Percentiles rank a stretch among this genome's conserved stretches.
phyloP scores from a whole-genome alignment of 1,284 basidiomycete species.

The Moesziomyces antarcticus region DNA sequence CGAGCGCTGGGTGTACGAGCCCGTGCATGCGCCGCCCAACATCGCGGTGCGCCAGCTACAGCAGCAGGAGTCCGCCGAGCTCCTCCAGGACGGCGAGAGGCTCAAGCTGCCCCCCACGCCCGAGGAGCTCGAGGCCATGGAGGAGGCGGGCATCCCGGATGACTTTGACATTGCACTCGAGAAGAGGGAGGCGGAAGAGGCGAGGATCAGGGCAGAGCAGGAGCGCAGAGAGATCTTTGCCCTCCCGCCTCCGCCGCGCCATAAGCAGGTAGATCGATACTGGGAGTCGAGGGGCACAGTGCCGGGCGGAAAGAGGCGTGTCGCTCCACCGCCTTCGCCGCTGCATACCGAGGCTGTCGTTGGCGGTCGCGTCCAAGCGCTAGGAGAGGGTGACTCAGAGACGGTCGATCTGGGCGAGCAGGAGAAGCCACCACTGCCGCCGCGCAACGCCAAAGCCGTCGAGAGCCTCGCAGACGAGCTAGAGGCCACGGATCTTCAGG shows the following conservation, averaged over 20 bases:
- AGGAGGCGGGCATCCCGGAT: conserved; percentile 62
- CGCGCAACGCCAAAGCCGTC: neutral
- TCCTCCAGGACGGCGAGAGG: conserved; percentile 61
- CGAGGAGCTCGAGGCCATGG: conserved; percentile 63
- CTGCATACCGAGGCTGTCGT: conserved; percentile 1
- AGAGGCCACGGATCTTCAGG: conserved; percentile 4
- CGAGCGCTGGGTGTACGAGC: conserved; percentile 58
- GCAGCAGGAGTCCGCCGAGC: conserved; percentile 32
- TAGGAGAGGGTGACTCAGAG: conserved; percentile 9
- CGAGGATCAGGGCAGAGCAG: conserved; percentile 9
- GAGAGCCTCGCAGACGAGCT: conserved; percentile 16
- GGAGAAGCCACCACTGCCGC: conserved; percentile 15
- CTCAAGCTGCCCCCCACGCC: conserved; percentile 64
- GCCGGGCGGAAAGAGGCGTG: conserved; percentile 20
- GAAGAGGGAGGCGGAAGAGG: conserved; percentile 33
- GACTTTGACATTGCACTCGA: conserved; percentile 60
- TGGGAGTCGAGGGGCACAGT: conserved; percentile 13
- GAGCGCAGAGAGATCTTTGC: conserved; percentile 46
- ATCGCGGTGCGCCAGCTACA: conserved; percentile 28
- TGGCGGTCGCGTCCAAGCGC: neutral
- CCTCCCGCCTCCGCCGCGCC: conserved; percentile 52
- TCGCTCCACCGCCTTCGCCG: conserved; percentile 22
- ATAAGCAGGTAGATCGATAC: conserved; percentile 39
- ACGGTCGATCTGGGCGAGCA: conserved; percentile 19
- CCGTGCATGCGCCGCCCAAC: conserved; percentile 28